phyloP scores from a whole-genome alignment of 352 stramenopile genomes.

The Phytopythium sindhum region DNA sequence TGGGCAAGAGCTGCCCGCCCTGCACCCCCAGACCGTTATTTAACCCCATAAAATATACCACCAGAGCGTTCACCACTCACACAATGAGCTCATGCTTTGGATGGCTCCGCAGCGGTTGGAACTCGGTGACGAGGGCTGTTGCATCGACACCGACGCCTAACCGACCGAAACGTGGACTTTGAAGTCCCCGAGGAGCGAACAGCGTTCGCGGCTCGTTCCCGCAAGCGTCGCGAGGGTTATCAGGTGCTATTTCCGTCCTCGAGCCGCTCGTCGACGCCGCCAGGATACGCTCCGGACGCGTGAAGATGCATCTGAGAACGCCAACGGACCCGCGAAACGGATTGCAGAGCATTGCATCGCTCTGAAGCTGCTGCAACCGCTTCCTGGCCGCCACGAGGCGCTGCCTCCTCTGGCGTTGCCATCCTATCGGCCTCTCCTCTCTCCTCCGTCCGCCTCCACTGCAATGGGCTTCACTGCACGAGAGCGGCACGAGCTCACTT shows the following conservation, averaged over 20 bases:
- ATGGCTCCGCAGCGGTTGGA: no score
- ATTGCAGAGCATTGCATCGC: not conserved
- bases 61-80: not conserved
- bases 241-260: not conserved
- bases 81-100: no score
- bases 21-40: not conserved
- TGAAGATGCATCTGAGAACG: constrained; percentile 1
- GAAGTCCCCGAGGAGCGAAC: not conserved
- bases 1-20: not conserved
- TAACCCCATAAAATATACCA: not conserved
- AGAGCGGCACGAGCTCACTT: not conserved
- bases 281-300: not conserved
- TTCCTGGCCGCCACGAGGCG: not conserved
- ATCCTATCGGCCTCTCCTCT: not conserved
- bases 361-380: not conserved
- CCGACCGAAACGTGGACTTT: no score
- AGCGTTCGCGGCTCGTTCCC: not conserved
- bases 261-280: not conserved
- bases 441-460: not conserved
- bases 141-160: no score
- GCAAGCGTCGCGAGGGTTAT: not conserved
- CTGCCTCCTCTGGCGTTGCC: not conserved
- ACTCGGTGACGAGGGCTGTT: no score
- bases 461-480: no score
- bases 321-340: not conserved